Evolutionary conservation across 331 rosid species (phyloP), one percentile per base, ranked within the genome.

Genomic region (Quercus lobata): DNA sequence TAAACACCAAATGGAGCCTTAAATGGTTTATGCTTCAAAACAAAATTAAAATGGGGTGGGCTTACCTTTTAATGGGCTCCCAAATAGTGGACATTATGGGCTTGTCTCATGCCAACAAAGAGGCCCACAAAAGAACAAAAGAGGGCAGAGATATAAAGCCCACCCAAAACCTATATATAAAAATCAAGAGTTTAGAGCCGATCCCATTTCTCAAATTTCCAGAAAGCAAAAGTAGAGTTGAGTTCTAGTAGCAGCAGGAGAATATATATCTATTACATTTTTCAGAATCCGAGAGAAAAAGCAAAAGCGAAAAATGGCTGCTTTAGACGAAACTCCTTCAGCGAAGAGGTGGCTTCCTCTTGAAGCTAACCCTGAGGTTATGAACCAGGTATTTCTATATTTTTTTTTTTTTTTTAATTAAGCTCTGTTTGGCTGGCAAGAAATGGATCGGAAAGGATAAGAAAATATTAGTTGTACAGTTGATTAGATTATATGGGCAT

Each of bases 291-390:
- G 75, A 54, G 32, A 55, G 19, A 34, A n/a, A n/a, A 58, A 7
- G 55, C 4, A 21, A 5, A 61, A 57, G 61, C 65, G 77, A 55
- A 41, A 73, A 21, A 89, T 93, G 97, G 90, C 94, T 78, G 65
- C 91, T 22, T 25, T 70, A 14, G 84, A 84, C 80, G 90, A 77
- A 78, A 73, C 77, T 25, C 65, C 92, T 69, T 52, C 89, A 46
- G 84, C 88, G 0, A 94, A 94, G 83, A 91, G 90, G 30, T 94
- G 98, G 98, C 98, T 94, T 92, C 98, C 98, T 82, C 97, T 94
- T 29, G 98, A 94, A 92, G 97, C 98, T 86, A 94, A 94, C 79
- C 98, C 97, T 44, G 94, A 94, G 34, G 92, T 94, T 63, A 89
- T 94, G 93, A 94, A 92, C 80, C 97, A 94, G 96, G 98, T 89